Evolutionary conservation across 805 yeast genomes (phyloP).

Genomic region (Lipomyces sp.): DNA sequence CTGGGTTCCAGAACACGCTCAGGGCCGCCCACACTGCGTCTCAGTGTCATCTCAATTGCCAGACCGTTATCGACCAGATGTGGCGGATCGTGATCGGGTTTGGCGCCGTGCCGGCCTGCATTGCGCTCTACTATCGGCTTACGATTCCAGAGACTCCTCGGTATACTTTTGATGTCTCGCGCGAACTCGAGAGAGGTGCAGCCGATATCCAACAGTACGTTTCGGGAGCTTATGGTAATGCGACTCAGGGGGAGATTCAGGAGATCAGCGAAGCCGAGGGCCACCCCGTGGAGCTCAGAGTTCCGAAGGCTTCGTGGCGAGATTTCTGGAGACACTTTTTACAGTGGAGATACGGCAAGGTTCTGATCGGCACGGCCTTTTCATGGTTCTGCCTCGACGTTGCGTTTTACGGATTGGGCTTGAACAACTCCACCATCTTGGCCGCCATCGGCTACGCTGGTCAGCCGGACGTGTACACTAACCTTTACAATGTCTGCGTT

Average conservation of each 20-base stretch:
- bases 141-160: slow-evolving; percentile 96
- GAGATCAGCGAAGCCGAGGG: slow-evolving; percentile 27
- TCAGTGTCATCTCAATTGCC: slow-evolving; percentile 60
- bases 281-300: slow-evolving; percentile 48
- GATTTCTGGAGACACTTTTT: slow-evolving; percentile 76
- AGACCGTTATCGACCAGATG: slow-evolving; percentile 85
- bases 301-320: slow-evolving; percentile 77
- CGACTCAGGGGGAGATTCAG: slow-evolving; percentile 48
- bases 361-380: slow-evolving; percentile 85
- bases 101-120: slow-evolving; percentile 85
- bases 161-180: slow-evolving; percentile 76
- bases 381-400: slow-evolving; percentile 91
- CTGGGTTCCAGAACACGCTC: slow-evolving; percentile 72
- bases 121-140: slow-evolving; percentile 85
- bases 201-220: slow-evolving; percentile 60
- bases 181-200: slow-evolving; percentile 60
- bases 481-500: slow-evolving; percentile 77
- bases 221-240: slow-evolving; percentile 58
- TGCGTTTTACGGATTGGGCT: slow-evolving; percentile 86
- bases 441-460: slow-evolving; percentile 84
- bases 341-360: slow-evolving; percentile 86
- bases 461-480: slow-evolving; percentile 67
- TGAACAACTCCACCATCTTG: slow-evolving; percentile 79
- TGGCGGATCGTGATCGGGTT: slow-evolving; percentile 92
- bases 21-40: slow-evolving; percentile 55